phyloP scores from a whole-genome alignment of 441 rosid genomes.

The Euphorbia schlechtendalii region DNA sequence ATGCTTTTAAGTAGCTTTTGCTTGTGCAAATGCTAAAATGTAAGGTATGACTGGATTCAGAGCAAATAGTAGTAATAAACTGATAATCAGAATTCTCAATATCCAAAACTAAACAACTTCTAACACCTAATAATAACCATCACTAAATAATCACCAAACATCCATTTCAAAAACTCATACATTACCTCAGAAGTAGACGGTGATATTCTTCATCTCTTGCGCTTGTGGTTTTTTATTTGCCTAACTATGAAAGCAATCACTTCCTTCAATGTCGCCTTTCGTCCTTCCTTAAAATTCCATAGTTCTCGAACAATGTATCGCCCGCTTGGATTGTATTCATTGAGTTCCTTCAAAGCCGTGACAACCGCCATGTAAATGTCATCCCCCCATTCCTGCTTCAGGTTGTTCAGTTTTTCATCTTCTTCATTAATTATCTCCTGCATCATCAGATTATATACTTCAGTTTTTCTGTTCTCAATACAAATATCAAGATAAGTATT shows the following conservation, averaged over 20 bases:
- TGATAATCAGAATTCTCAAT: no score
- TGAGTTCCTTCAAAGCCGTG: slow-evolving; percentile 60
- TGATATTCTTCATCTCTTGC: slow-evolving; percentile 45
- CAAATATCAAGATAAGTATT: not conserved
- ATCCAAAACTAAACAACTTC: no score
- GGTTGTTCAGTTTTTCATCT: slow-evolving; percentile 50
- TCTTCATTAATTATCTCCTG: slow-evolving; percentile 69
- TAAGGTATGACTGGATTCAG: no score
- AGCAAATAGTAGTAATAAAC: no score
- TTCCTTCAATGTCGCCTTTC: slow-evolving; percentile 88
- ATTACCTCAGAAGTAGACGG: no score
- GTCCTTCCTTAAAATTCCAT: slow-evolving; percentile 61
- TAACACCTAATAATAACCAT: no score
- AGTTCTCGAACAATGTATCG: slow-evolving; percentile 52
- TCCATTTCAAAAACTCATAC: no score
- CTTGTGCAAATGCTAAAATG: no score
- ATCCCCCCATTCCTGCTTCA: slow-evolving; percentile 70
- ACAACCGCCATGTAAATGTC: slow-evolving; percentile 46
- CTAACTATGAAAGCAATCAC: slow-evolving; percentile 42
- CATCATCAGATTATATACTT: slow-evolving; percentile 19
- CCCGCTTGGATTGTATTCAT: slow-evolving; percentile 80
- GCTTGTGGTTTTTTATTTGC: slow-evolving; percentile 38
- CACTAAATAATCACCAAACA: no score
- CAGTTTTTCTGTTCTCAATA: not conserved
- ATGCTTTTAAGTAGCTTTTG: no score